These are phyloP conservation scores for Spizellomyces sp. DNA, from an alignment of 192 early-diverging fungal species.

Conservation along the genomic window DNA sequence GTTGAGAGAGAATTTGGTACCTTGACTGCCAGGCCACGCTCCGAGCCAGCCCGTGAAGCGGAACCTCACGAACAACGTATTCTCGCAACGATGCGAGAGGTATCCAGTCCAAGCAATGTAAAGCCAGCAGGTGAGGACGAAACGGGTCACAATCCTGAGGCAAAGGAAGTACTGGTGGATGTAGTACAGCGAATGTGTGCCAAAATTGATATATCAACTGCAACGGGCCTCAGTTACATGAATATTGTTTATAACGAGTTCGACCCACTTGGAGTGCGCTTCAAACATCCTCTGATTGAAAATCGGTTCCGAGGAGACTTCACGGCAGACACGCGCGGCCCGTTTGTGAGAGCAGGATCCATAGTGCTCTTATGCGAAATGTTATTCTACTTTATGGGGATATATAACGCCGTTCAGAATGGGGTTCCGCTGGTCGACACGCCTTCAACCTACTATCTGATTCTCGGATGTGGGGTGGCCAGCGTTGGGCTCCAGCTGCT, in stretches of 20 bases:
- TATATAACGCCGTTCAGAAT: constrained; percentile 7
- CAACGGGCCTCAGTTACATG: constrained; percentile 28
- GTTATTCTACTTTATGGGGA: constrained; percentile 24
- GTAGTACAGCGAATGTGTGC: constrained; percentile 32
- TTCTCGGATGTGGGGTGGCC: constrained; percentile 5
- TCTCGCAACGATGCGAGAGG: neutral
- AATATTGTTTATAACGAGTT: constrained; percentile 19
- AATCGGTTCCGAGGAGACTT: constrained; percentile 24
- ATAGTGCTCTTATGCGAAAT: constrained; percentile 25
- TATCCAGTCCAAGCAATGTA: neutral
- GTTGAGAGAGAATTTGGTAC: constrained; percentile 25
- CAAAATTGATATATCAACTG: constrained; percentile 11
- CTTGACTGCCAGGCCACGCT: neutral
- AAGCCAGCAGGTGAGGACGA: neutral
- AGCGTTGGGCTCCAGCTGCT: constrained; percentile 31
- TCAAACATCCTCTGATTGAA: constrained; percentile 24
- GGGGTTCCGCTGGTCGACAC: neutral
- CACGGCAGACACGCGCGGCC: constrained; percentile 1
- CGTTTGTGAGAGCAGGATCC: constrained; percentile 14
- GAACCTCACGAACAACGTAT: neutral
- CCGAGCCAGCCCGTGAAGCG: neutral
- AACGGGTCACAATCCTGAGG: constrained; percentile 7
- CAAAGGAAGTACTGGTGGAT: constrained; percentile 33
- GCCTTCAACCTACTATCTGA: neutral
- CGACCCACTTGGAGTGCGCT: constrained; percentile 11